A percentile compares a stretch with the other conserved stretches of the same genome.
phyloP scores from a whole-genome alignment of 164 flowering plant genomes.

The Euptelea pleiosperma region DNA sequence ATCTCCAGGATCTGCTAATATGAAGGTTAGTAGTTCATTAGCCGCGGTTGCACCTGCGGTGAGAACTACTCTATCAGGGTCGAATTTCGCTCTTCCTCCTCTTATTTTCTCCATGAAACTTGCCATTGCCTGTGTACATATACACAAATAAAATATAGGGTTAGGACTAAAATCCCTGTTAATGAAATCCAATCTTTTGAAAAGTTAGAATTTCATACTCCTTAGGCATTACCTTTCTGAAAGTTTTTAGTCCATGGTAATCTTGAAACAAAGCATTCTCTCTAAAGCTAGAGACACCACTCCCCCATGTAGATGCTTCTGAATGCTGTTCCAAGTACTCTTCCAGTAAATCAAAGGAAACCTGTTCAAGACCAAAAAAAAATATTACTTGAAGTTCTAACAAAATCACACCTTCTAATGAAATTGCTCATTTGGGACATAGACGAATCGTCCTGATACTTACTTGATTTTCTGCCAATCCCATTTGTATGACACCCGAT shows the following conservation, averaged over 20 bases:
- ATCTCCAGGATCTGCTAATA: constrained; percentile 77
- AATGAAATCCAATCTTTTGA: too few species aligned
- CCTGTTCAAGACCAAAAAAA: constrained; percentile 36
- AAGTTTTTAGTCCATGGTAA: constrained; percentile 70
- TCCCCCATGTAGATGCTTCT: constrained; percentile 41
- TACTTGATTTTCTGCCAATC: constrained; percentile 86
- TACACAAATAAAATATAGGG: too few species aligned
- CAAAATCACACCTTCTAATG: too few species aligned
- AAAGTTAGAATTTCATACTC: not conserved
- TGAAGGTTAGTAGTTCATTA: constrained; percentile 75
- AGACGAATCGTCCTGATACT: constrained; percentile 17
- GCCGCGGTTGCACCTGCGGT: constrained; percentile 93
- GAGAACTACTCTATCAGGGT: constrained; percentile 62
- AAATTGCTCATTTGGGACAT: not conserved
- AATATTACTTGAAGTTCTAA: not conserved
- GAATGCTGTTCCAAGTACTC: constrained; percentile 53
- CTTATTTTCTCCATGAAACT: constrained; percentile 81
- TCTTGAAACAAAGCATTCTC: constrained; percentile 87
- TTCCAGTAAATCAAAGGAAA: constrained; percentile 74
- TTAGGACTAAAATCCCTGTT: too few species aligned
- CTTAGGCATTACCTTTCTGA: constrained; percentile 43
- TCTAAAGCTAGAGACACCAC: constrained; percentile 43
- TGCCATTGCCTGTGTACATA: constrained; percentile 66
- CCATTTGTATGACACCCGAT: constrained; percentile 88
- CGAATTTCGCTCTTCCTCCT: constrained; percentile 69